Evolutionary conservation across 176 grass and related monocot genomes (phyloP).

Genomic region (Echinochloa phyllopogon): DNA sequence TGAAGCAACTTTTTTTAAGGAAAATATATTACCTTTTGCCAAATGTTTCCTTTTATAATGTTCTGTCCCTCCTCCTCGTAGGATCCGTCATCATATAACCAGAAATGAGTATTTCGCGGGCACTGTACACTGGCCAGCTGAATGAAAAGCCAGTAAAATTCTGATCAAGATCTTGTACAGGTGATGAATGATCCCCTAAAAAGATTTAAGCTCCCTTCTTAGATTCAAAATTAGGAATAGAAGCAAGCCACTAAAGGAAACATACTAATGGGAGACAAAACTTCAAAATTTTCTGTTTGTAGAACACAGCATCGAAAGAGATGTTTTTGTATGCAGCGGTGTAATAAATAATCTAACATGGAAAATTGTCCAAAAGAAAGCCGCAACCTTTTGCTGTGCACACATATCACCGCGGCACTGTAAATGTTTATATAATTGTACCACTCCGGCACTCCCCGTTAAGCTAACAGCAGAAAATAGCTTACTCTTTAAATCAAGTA

Average conservation of each 20-base stretch:
- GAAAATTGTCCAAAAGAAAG: not conserved
- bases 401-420: not conserved
- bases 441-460: too few species aligned
- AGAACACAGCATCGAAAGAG: conserved; percentile 3
- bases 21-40: conserved; percentile 62
- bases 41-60: conserved; percentile 77
- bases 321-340: not conserved
- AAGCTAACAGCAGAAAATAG: too few species aligned
- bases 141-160: conserved; percentile 52
- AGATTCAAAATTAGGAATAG: conserved; percentile 22
- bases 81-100: conserved; percentile 80
- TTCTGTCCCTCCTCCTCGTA: conserved; percentile 90
- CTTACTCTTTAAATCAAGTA: too few species aligned
- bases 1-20: not conserved
- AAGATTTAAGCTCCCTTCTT: conserved; percentile 16
- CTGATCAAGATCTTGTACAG: conserved; percentile 47
- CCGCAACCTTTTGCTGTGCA: not conserved
- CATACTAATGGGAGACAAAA: conserved; percentile 1
- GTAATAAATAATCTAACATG: not conserved
- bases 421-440: not conserved
- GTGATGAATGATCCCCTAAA: conserved; percentile 42
- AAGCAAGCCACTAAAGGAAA: not conserved
- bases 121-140: conserved; percentile 83
- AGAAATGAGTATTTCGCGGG: conserved; percentile 78
- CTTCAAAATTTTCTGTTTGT: not conserved